Conservation (phyloP, 495 filamentous ascomycete species). For the Talaromyces wortmannii region DNA sequence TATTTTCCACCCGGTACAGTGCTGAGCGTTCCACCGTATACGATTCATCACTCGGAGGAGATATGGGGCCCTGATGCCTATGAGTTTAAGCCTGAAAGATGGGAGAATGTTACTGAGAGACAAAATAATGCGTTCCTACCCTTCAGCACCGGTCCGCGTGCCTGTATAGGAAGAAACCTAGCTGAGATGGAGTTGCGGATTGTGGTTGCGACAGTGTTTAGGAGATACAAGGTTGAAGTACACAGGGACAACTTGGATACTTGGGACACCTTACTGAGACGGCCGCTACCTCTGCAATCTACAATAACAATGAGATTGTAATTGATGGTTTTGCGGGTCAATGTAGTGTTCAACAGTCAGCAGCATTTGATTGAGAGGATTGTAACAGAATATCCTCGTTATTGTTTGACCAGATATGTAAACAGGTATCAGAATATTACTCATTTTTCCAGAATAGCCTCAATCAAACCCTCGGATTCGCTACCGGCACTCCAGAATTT, state of each 20-base stretch:
- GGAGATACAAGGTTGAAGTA: slow-evolving; percentile 53
- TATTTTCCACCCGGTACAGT: slow-evolving; percentile 63
- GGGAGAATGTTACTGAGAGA: slow-evolving; percentile 45
- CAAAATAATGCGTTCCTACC: slow-evolving; percentile 70
- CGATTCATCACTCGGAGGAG: slow-evolving; percentile 63
- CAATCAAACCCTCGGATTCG: too few relatives aligned
- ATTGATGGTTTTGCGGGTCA: too few relatives aligned
- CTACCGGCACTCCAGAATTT: too few relatives aligned
- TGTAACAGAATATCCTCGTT: too few relatives aligned
- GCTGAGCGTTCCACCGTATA: slow-evolving; percentile 70
- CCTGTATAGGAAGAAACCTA: slow-evolving; percentile 71
- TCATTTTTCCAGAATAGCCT: too few relatives aligned
- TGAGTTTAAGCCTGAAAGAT: slow-evolving; percentile 70
- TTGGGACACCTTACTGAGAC: not conserved
- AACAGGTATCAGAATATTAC: too few relatives aligned
- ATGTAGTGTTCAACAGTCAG: too few relatives aligned
- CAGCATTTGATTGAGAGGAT: too few relatives aligned
- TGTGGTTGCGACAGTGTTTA: slow-evolving; percentile 62
- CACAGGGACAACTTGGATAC: not conserved
- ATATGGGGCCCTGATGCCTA: slow-evolving; percentile 70
- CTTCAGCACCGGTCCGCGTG: slow-evolving; percentile 65
- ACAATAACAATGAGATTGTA: not conserved
- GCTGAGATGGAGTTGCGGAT: slow-evolving; percentile 80
- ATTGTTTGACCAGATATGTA: too few relatives aligned
- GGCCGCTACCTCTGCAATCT: not conserved